Evolutionary conservation across 805 yeast genomes (phyloP), one percentile per base, ranked within the genome.

Genomic region (Candida dendrica): DNA sequence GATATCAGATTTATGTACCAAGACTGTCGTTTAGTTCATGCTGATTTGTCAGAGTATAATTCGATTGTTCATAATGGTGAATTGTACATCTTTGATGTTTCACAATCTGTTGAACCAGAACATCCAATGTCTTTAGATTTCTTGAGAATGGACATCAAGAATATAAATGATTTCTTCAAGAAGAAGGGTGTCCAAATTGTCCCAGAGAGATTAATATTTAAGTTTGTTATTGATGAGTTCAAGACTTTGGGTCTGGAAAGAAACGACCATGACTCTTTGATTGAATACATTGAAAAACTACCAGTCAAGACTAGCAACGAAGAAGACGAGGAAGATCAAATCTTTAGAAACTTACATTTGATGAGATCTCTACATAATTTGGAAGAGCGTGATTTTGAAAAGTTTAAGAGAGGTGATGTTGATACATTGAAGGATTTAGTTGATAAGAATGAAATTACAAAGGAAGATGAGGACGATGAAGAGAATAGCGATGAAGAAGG

Each of bases 101-200:
- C 98, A 1, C 99, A 93, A 61, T 81, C 95, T 32, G 98, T 93
- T 19, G 98, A 93, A 61, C 97, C 96, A 9, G 96, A 89, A 53
- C 99, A 93, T 63, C 98, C 96, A 10, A 88, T 88, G 88, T 84
- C 95, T 35, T 70, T 93, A 49, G 98, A 93, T 60, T 93, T 93
- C 59, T 65, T 93, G 46, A 72, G 99, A 58, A 93, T 93, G 98
- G 99, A 93, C 64, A 90, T 93, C 57, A 93, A 91, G 61, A 93
- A 93, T 57, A 86, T 91, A 19, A 93, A 91, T 56, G 93, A 86
- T 53, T 93, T 82, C 60, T 93, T 93, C 55, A 71, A 72, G 44
- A 72, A 80, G 46, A 79, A 82, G 59, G 81, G 81, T 31, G 86
- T 90, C 34, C 74, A 76, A 40, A 83, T 87, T 14, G 84, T 84